Evolutionary conservation across 768 basidiomycete species (phyloP).

Genomic region (Mycena rebaudengoi): DNA sequence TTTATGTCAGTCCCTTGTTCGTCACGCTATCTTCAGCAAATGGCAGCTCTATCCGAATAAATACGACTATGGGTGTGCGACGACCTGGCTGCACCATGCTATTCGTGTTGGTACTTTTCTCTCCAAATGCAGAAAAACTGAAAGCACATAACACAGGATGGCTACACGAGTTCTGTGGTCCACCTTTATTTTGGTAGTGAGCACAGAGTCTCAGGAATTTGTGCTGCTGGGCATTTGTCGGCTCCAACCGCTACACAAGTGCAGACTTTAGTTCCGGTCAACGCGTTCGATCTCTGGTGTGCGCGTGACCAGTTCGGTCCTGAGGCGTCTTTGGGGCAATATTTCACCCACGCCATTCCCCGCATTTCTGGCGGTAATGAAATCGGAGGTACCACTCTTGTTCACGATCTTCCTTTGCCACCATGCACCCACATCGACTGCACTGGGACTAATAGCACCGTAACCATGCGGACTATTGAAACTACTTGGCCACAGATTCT

Average conservation of each 20-base stretch:
- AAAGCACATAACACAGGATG: background rate
- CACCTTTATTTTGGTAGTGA: background rate
- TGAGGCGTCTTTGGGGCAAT: background rate
- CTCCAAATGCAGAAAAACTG: background rate
- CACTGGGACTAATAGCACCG: background rate
- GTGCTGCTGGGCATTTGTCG: background rate
- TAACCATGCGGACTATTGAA: background rate
- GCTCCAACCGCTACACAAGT: too few species aligned
- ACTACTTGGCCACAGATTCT: background rate
- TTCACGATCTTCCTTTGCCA: background rate
- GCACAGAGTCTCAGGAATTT: background rate
- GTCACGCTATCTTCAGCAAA: background rate
- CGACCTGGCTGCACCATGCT: constrained; percentile 2
- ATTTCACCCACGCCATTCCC: background rate
- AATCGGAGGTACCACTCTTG: background rate
- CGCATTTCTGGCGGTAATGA: background rate
- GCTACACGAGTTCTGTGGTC: background rate
- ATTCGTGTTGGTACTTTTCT: background rate
- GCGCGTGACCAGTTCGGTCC: background rate
- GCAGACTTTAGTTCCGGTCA: background rate
- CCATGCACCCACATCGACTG: background rate
- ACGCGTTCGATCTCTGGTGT: background rate
- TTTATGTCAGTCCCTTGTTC: background rate
- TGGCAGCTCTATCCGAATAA: background rate
- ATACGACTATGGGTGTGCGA: background rate